Percentiles rank a stretch among this genome's conserved stretches.
These are phyloP conservation scores for Cystobasidiopsis lactophilus DNA, from an alignment of 768 basidiomycete genomes.

Conservation along the genomic window DNA sequence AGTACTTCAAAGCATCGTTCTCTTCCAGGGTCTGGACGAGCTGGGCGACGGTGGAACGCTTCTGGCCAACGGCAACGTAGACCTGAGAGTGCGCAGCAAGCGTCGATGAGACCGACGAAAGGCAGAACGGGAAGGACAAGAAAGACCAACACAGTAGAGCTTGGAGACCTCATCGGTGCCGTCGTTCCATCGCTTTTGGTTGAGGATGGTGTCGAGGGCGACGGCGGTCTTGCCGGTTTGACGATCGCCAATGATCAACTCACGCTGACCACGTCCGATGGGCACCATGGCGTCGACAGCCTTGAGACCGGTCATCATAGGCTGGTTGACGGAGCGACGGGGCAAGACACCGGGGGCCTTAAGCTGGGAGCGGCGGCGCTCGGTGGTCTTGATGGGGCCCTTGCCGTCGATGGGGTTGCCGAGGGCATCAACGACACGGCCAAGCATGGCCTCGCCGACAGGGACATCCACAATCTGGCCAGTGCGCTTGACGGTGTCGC, in stretches of 20 bases:
- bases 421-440: constrained; percentile 97
- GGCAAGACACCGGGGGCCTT: constrained; percentile 99
- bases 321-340: constrained; percentile 98
- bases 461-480: constrained; percentile 99
- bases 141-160: constrained; percentile 59
- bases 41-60: constrained; percentile 97
- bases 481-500: constrained; percentile 99
- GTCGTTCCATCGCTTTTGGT: constrained; percentile 99
- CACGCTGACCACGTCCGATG: constrained; percentile 99
- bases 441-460: constrained; percentile 87
- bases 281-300: constrained; percentile 99
- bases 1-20: constrained; percentile 99
- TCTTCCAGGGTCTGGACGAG: constrained; percentile 98
- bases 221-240: constrained; percentile 99
- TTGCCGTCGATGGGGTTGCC: constrained; percentile 99
- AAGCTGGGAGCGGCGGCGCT: constrained; percentile 88
- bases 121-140: neutral
- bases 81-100: constrained; percentile 27
- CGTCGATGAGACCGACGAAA: too few relatives aligned
- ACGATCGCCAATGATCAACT: constrained; percentile 99
- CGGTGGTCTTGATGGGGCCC: constrained; percentile 78
- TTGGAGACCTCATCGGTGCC: constrained; percentile 92
- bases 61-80: constrained; percentile 97
- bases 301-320: constrained; percentile 99
- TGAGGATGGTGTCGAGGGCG: constrained; percentile 98